phyloP scores from a whole-genome alignment of 2,329 filamentous ascomycete species.

The Microcera coccophila region DNA sequence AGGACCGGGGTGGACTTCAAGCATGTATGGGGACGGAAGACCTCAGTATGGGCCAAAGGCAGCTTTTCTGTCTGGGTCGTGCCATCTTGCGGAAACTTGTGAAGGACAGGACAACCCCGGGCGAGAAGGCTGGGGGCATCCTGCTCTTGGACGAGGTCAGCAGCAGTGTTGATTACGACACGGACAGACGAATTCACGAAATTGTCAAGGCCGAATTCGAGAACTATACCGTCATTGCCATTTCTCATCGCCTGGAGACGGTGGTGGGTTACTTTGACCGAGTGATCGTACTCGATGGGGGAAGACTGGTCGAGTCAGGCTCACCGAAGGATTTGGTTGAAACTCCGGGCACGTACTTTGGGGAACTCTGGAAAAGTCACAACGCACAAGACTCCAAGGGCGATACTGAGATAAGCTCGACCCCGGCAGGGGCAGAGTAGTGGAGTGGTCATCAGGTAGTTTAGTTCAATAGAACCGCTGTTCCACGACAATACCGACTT shows the following conservation, averaged over 20 bases:
- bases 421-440: too few relatives aligned
- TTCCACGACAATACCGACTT: too few relatives aligned
- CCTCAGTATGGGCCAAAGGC: slow-evolving; percentile 42
- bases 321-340: too few relatives aligned
- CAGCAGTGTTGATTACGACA: slow-evolving; percentile 33
- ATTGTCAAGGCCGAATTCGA: not conserved
- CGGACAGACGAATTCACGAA: not conserved
- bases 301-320: not conserved
- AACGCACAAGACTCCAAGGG: too few relatives aligned
- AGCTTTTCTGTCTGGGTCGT: slow-evolving; percentile 40
- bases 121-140: slow-evolving; percentile 21
- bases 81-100: slow-evolving; percentile 34
- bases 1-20: slow-evolving; percentile 36
- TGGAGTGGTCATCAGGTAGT: too few relatives aligned
- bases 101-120: not conserved
- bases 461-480: too few relatives aligned
- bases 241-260: not conserved
- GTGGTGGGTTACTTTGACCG: slow-evolving; percentile 24
- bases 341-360: too few relatives aligned
- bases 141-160: slow-evolving; percentile 40
- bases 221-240: not conserved
- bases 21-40: slow-evolving; percentile 26
- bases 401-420: too few relatives aligned
- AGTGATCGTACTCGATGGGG: not conserved
- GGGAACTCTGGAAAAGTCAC: slow-evolving; percentile 2